Conservation (phyloP, 1,139 yeast species). For the Scheffersomyces parashehatae region DNA sequence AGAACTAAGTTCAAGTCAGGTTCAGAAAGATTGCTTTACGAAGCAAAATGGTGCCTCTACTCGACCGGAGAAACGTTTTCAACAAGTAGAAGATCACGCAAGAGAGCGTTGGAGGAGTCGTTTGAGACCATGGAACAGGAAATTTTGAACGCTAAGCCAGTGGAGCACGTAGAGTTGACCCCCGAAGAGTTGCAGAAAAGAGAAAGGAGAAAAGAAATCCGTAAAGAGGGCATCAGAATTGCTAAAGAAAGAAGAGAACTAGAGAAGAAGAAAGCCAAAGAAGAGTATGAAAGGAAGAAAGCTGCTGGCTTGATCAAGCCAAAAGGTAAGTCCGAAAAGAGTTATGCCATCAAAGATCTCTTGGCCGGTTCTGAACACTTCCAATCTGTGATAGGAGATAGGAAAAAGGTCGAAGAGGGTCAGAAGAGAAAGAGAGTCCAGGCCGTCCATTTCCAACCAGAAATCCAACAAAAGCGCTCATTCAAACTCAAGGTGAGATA, state of each 20-base stretch:
- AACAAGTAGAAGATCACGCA: conserved; percentile 10
- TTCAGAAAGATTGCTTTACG: conserved; percentile 36
- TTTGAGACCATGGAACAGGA: background rate
- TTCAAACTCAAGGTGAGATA: conserved; percentile 6
- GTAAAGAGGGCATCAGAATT: conserved; percentile 4
- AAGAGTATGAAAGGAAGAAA: conserved; percentile 8
- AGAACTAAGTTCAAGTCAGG: conserved; percentile 26
- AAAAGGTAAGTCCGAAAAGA: conserved; percentile 4
- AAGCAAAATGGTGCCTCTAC: conserved; percentile 38
- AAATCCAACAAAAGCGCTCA: conserved; percentile 4
- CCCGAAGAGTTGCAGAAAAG: conserved; percentile 5
- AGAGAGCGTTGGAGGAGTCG: conserved; percentile 8
- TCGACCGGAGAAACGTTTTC: conserved; percentile 13
- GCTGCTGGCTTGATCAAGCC: background rate
- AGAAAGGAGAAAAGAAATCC: conserved; percentile 1
- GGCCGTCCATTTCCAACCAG: conserved; percentile 29
- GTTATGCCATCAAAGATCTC: conserved; percentile 1
- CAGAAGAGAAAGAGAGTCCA: conserved; percentile 34
- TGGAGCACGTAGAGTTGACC: conserved; percentile 3
- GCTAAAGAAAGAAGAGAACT: conserved; percentile 2
- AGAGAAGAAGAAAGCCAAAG: conserved; percentile 7
- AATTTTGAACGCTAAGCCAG: conserved; percentile 1
- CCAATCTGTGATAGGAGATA: conserved; percentile 42
- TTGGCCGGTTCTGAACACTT: conserved; percentile 29
- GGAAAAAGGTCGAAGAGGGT: conserved; percentile 29